These are phyloP conservation scores for Metschnikowia lunata DNA, from an alignment of 805 yeast species.

Conservation along the genomic window DNA sequence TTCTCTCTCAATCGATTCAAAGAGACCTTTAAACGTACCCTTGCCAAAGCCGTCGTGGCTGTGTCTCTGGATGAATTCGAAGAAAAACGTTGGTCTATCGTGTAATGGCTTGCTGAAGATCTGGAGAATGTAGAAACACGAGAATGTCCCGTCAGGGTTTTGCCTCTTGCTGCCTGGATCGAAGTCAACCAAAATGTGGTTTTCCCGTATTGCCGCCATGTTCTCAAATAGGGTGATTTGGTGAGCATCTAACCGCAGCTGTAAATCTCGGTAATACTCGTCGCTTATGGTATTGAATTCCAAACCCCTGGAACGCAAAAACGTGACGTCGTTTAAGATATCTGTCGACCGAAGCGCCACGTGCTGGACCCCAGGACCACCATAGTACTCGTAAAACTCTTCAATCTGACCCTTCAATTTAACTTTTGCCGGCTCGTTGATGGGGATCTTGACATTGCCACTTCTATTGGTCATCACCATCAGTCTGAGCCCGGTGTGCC, in stretches of 20 bases:
- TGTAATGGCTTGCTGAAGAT: conserved; percentile 72
- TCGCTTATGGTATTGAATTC: conserved; percentile 62
- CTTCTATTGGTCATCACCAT: conserved; percentile 71
- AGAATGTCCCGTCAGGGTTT: conserved; percentile 9
- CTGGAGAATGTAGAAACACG: conserved; percentile 69
- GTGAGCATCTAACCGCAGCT: conserved; percentile 41
- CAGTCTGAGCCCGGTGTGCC: conserved; percentile 63
- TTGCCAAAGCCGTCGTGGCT: conserved; percentile 86
- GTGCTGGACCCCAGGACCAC: conserved; percentile 85
- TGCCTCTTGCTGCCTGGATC: conserved; percentile 46
- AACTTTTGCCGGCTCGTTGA: conserved; percentile 79
- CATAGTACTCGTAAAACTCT: conserved; percentile 69
- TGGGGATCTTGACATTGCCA: conserved; percentile 70
- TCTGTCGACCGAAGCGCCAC: conserved; percentile 64
- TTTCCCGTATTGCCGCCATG: conserved; percentile 43
- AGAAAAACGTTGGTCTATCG: conserved; percentile 77
- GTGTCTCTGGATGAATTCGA: conserved; percentile 75
- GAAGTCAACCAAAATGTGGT: conserved; percentile 68
- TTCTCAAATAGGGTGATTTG: conserved; percentile 48
- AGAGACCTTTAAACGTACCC: conserved; percentile 79
- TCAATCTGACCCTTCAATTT: conserved; percentile 69
- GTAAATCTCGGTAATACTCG: conserved; percentile 52
- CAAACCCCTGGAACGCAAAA: conserved; percentile 58
- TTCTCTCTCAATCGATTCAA: conserved; percentile 76
- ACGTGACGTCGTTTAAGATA: conserved; percentile 52